phyloP scores from a whole-genome alignment of 2,329 filamentous ascomycete genomes.

The Colletotrichum lindemuthianum region DNA sequence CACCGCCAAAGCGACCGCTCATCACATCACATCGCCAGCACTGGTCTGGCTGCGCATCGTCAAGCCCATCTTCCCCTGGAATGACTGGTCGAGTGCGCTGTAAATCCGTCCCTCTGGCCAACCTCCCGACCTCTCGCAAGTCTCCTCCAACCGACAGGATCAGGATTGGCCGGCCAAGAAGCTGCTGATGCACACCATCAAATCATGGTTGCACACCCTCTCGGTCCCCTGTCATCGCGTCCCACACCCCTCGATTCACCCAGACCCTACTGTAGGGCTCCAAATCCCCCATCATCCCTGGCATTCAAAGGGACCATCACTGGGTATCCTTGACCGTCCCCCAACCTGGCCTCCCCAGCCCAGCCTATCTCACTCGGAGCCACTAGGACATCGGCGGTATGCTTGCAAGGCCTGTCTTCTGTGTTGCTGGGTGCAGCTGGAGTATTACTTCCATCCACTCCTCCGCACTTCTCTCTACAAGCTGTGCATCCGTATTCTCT shows the following conservation, averaged over 20 bases:
- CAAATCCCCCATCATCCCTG: conserved; percentile 28
- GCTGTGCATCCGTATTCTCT: conserved; percentile 6
- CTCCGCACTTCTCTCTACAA: conserved; percentile 20
- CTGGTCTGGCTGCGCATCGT: background rate
- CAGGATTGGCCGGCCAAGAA: conserved; percentile 31
- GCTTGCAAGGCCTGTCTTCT: conserved; percentile 31
- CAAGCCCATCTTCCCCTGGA: background rate
- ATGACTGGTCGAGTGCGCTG: conserved; percentile 13
- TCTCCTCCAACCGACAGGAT: conserved; percentile 22
- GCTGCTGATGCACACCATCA: conserved; percentile 34
- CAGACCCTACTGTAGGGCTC: conserved; percentile 21
- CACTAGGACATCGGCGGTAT: conserved; percentile 29
- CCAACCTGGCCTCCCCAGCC: conserved; percentile 30
- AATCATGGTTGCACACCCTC: conserved; percentile 20
- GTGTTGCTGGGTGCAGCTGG: conserved; percentile 28
- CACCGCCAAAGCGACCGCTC: background rate
- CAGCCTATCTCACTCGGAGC: conserved; percentile 22
- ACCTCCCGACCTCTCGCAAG: conserved; percentile 20
- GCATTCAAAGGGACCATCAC: conserved; percentile 25
- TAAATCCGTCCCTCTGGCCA: conserved; percentile 16
- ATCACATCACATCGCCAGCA: too few relatives aligned
- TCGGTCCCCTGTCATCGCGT: conserved; percentile 12
- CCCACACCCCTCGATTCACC: conserved; percentile 23
- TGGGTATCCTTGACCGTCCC: conserved; percentile 32
- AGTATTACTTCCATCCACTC: conserved; percentile 35